Evolutionary conservation across 2,329 filamentous ascomycete genomes (phyloP), one percentile per base, ranked within the genome.

Genomic region (Cyphellophora europaea): DNA sequence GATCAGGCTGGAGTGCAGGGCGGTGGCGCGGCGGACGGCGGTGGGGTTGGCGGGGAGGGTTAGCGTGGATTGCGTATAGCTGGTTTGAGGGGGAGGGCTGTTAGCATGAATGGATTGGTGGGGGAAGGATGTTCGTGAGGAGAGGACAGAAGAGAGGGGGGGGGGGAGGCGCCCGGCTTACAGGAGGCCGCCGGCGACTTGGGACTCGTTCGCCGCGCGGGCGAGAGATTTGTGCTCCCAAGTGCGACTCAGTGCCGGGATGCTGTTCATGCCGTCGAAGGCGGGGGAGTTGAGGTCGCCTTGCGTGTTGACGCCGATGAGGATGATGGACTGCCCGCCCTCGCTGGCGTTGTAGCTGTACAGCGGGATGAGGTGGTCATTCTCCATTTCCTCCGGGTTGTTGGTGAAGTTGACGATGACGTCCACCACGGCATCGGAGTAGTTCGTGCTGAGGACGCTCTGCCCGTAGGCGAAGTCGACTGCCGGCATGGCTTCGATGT

Each of bases 11-110:
- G 31, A 25, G n/a, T 43, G 19, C 11, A 40, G 15, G 10, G 15
- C 11, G 12, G 45, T 37, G 10, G 42, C 37, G 16, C 49, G 43
- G n/a, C 43, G 19, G 10, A 51, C 29, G 18, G 51, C 31, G 1
- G 34, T 27, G 4, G 36, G 33, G 27, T 45, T 38, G 35, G 50
- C 50, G 19, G 32, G 27, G 39, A 49, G 45, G 6, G 49, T 50
- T 14, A 47, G 34, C 6, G 49, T 51, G 1, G 43, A 19, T 38
- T n/a, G n/a, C 48, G 45, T 4, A 38, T 8, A 25, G 21, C 21
- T 25, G 8, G 21, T 25, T n/a, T 25, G 21, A 8, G 21, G 21
- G 21, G 8, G 8, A 8, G 8, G 8, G 21, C 21, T 25, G 21
- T 8, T 25, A 25, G 21, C 21, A 8, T 8, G 8, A 8, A 8